Conservation (phyloP, 441 rosid species). For the Arabidopsis hybrid region DNA sequence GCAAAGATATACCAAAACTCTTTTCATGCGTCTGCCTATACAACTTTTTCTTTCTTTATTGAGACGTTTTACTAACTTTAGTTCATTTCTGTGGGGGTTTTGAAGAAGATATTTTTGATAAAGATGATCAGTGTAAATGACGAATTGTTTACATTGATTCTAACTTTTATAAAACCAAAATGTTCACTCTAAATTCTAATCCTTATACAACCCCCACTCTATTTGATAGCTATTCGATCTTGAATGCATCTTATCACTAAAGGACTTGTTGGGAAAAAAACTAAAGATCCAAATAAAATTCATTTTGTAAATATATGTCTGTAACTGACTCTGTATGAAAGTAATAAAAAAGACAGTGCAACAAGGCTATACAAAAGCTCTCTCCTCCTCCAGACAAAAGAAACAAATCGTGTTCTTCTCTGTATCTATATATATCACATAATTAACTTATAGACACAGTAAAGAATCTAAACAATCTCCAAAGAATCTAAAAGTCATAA, state of each 20-base stretch:
- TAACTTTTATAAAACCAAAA: neutral
- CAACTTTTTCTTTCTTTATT: neutral
- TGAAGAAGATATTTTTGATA: neutral
- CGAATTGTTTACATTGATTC: too few relatives aligned
- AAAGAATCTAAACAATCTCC: conserved; percentile 38
- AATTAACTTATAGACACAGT: conserved; percentile 35
- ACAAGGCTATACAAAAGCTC: conserved; percentile 42
- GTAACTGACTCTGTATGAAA: conserved; percentile 8
- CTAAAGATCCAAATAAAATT: neutral
- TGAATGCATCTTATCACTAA: neutral
- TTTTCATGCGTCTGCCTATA: conserved; percentile 7
- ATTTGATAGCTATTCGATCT: neutral
- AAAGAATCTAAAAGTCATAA: conserved; percentile 30
- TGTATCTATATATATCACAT: conserved; percentile 28
- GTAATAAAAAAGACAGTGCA: conserved; percentile 13
- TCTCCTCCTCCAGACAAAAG: conserved; percentile 27
- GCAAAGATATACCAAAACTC: conserved; percentile 11
- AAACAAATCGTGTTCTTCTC: conserved; percentile 29
- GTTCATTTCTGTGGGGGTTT: neutral
- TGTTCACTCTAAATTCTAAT: neutral
- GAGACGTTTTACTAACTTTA: neutral
- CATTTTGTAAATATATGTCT: conserved; percentile 1
- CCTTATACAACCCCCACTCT: neutral
- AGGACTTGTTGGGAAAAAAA: neutral
- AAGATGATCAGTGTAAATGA: neutral